Conservation (phyloP, 352 stramenopile species). For the Thraustotheca clavata region DNA sequence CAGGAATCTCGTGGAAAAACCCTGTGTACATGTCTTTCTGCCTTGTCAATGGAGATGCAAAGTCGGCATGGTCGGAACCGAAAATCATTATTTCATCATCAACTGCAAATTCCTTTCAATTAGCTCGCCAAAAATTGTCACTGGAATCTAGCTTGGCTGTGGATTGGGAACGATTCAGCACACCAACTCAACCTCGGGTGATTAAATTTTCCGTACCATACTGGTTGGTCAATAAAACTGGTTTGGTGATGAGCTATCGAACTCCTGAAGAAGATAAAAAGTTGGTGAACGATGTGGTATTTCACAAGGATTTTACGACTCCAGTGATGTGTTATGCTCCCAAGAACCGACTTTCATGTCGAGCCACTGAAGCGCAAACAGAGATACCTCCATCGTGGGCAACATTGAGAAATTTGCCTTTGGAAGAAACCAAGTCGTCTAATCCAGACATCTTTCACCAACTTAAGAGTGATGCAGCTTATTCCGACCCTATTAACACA, state of each 20-base stretch:
- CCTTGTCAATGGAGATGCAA: conserved; percentile 32
- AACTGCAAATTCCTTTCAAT: conserved; percentile 65
- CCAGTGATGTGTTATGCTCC: conserved; percentile 51
- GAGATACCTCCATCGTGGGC: conserved; percentile 50
- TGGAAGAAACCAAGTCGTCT: conserved; percentile 41
- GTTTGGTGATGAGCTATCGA: conserved; percentile 50
- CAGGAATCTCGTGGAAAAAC: conserved; percentile 53
- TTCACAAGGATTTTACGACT: conserved; percentile 43
- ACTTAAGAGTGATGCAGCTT: conserved; percentile 48
- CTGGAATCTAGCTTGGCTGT: conserved; percentile 47
- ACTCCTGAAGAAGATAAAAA: conserved; percentile 51
- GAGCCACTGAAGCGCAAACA: conserved; percentile 39
- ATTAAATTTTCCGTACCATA: conserved; percentile 76
- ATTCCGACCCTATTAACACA: conserved; percentile 76
- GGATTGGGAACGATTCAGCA: conserved; percentile 62
- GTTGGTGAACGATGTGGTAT: conserved; percentile 36
- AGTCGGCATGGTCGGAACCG: conserved; percentile 70
- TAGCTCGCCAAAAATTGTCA: conserved; percentile 42
- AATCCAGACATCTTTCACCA: conserved; percentile 46
- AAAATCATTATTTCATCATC: conserved; percentile 77
- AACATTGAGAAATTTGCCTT: conserved; percentile 32
- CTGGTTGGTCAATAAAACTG: conserved; percentile 82
- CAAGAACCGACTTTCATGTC: conserved; percentile 62
- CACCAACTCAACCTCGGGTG: conserved; percentile 55
- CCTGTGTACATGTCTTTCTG: conserved; percentile 70